phyloP scores from a whole-genome alignment of 2,329 filamentous ascomycete genomes.

The Colletotrichum australisinense region DNA sequence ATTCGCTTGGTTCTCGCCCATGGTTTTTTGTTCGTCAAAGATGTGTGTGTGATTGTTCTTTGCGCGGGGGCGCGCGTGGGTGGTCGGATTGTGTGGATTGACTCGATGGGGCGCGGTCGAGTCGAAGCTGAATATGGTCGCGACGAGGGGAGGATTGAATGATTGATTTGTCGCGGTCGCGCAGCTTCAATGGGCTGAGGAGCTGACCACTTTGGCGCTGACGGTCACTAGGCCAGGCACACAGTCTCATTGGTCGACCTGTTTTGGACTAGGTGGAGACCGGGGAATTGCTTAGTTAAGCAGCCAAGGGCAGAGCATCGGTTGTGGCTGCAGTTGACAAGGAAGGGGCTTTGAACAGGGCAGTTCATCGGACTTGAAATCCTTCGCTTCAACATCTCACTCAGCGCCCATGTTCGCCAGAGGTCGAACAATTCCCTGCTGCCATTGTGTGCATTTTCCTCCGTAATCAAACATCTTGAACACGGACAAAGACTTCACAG shows the following conservation, averaged over 20 bases:
- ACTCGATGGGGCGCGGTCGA: slow-evolving; percentile 15
- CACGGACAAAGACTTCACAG: not conserved
- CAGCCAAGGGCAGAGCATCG: not conserved
- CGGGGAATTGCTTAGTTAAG: not conserved
- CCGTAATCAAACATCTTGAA: not conserved
- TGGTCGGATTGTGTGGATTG: not conserved
- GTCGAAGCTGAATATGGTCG: slow-evolving; percentile 1
- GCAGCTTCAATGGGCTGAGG: slow-evolving; percentile 17
- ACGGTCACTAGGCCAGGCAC: not conserved
- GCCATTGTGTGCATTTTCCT: not conserved
- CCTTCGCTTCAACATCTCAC: slow-evolving; percentile 14
- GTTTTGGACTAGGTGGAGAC: not conserved
- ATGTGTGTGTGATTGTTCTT: not conserved
- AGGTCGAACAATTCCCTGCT: not conserved
- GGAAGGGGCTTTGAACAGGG: slow-evolving; percentile 22
- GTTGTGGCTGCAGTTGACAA: slow-evolving; percentile 1
- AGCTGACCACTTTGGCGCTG: not conserved
- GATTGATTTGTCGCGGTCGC: slow-evolving; percentile 10
- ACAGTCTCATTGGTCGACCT: slow-evolving; percentile 12
- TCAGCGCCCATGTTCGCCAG: slow-evolving; percentile 8
- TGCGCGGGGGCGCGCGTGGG: not conserved
- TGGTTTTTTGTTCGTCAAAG: not conserved
- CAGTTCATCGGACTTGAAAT: slow-evolving; percentile 18
- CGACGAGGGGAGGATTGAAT: not conserved
- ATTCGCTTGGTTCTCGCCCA: slow-evolving; percentile 35